Percentiles rank a stretch among this genome's conserved stretches.
Evolutionary conservation across 169 alveolate species (phyloP).

Genomic region (Cryptosporidium muris): DNA sequence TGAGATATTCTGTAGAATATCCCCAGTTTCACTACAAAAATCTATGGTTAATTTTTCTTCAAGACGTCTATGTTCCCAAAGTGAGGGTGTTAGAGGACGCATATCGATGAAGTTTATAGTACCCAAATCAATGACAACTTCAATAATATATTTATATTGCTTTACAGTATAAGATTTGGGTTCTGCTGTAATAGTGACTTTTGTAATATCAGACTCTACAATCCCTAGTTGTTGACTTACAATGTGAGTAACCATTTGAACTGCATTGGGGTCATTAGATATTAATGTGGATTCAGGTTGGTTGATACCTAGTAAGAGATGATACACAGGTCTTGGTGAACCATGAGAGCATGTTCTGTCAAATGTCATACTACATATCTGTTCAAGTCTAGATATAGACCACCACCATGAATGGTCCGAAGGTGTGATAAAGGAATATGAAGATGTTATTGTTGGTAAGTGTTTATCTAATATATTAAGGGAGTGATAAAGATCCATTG

Average conservation of each 20-base stretch:
- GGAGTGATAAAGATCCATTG: slow-evolving; percentile 54
- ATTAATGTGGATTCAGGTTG: slow-evolving; percentile 14
- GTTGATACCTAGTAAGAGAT: slow-evolving; percentile 6
- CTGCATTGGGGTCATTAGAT: slow-evolving; percentile 11
- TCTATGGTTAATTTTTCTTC: slow-evolving; percentile 14
- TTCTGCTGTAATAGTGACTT: slow-evolving; percentile 20
- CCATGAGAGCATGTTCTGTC: slow-evolving; percentile 77
- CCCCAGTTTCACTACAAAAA: slow-evolving; percentile 26
- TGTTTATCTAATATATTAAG: slow-evolving; percentile 14
- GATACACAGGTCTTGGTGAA: slow-evolving; percentile 37
- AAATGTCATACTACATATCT: slow-evolving; percentile 73
- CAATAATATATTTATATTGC: slow-evolving; percentile 11
- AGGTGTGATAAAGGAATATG: background rate
- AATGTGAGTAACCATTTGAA: slow-evolving; percentile 1
- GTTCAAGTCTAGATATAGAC: slow-evolving; percentile 75
- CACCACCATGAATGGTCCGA: slow-evolving; percentile 11
- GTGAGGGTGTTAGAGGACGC: background rate
- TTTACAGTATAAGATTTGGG: background rate
- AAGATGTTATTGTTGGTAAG: slow-evolving; percentile 1
- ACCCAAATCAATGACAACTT: slow-evolving; percentile 31
- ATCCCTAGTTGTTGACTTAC: slow-evolving; percentile 24
- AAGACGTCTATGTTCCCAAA: background rate
- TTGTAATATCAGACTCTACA: slow-evolving; percentile 48
- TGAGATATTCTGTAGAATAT: background rate
- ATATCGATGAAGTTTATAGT: slow-evolving; percentile 1